These are phyloP conservation scores for Saturnispora saitoi DNA, from an alignment of 805 yeast species.

Conservation along the genomic window DNA sequence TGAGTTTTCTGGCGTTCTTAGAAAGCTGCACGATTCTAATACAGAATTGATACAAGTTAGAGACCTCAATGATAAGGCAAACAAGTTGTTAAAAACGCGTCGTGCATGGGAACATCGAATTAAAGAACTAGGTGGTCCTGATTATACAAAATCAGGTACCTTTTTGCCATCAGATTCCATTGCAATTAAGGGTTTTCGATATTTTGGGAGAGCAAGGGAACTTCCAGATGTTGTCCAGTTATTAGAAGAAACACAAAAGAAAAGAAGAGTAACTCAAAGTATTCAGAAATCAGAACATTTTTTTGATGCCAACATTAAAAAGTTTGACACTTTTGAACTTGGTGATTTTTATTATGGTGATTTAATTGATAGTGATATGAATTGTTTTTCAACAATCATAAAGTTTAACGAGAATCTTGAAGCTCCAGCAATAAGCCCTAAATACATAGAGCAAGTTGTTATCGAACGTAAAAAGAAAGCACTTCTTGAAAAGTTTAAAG, in stretches of 20 bases:
- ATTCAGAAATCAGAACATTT: not conserved
- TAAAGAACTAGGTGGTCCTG: constrained; percentile 63
- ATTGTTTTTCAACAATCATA: not conserved
- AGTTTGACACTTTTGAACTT: constrained; percentile 8
- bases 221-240: constrained; percentile 60
- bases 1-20: constrained; percentile 55
- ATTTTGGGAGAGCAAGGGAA: constrained; percentile 79
- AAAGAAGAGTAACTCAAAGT: constrained; percentile 16
- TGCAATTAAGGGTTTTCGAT: constrained; percentile 49
- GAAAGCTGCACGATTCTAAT: constrained; percentile 54
- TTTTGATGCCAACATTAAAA: constrained; percentile 9
- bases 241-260: constrained; percentile 27
- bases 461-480: constrained; percentile 38
- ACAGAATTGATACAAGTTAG: constrained; percentile 55
- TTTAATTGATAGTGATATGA: constrained; percentile 17
- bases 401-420: not conserved
- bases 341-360: constrained; percentile 23
- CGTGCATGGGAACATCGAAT: constrained; percentile 75
- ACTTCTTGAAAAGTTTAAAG: constrained; percentile 33
- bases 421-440: not conserved
- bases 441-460: constrained; percentile 34
- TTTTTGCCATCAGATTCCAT: not conserved
- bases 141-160: constrained; percentile 29
- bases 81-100: constrained; percentile 57
- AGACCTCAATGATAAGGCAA: constrained; percentile 67